Percentiles rank a stretch among this genome's conserved stretches.
phyloP scores from a whole-genome alignment of 768 basidiomycete species.

The Agrocybe praecox region DNA sequence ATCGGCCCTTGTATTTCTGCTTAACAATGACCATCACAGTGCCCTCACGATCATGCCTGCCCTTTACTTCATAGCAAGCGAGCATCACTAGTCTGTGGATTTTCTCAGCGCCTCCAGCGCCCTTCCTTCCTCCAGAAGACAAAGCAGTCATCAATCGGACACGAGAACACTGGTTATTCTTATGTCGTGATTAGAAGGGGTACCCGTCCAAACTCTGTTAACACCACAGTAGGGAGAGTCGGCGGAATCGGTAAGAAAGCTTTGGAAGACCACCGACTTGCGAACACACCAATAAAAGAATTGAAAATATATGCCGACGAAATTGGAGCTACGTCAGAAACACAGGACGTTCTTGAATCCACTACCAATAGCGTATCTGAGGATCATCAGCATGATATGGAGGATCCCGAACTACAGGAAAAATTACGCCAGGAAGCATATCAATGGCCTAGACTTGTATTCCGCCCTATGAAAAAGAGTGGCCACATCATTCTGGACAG shows the following conservation, averaged over 20 bases:
- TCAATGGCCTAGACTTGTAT: conserved; percentile 88
- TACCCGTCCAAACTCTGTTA: conserved; percentile 50
- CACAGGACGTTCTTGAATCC: neutral
- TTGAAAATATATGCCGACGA: conserved; percentile 40
- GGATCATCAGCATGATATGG: conserved; percentile 2
- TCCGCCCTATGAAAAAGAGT: conserved; percentile 88
- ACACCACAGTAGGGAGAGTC: conserved; percentile 47
- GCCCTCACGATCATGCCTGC: conserved; percentile 88
- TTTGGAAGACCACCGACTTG: conserved; percentile 33
- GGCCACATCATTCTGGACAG: conserved; percentile 93
- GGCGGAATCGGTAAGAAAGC: conserved; percentile 55
- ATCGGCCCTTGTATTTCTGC: conserved; percentile 6
- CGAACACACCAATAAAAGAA: conserved; percentile 37
- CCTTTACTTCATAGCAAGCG: conserved; percentile 69
- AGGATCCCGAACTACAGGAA: conserved; percentile 44
- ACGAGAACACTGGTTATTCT: conserved; percentile 87
- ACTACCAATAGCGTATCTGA: conserved; percentile 5
- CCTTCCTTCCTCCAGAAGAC: conserved; percentile 85
- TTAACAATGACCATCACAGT: conserved; percentile 44
- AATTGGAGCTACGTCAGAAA: conserved; percentile 13
- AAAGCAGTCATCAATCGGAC: conserved; percentile 82
- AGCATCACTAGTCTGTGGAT: conserved; percentile 68
- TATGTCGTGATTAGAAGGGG: conserved; percentile 91
- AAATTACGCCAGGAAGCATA: conserved; percentile 76
- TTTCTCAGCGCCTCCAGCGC: conserved; percentile 85